Evolutionary conservation across 2,329 filamentous ascomycete genomes (phyloP).

Genomic region (Nothopassalora personata): DNA sequence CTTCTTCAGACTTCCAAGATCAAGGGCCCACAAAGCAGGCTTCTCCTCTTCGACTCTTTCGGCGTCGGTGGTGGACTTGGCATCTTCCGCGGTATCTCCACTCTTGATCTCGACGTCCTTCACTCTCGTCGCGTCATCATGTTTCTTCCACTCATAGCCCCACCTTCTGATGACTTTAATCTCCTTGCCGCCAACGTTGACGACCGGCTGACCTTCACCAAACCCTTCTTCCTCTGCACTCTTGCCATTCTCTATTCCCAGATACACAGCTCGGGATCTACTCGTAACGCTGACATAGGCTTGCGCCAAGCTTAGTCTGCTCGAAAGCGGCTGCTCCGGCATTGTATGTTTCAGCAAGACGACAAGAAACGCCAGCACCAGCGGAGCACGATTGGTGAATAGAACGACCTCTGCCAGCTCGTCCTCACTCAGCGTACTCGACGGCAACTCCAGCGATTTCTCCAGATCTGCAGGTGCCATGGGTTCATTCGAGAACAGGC

Average conservation of each 20-base stretch:
- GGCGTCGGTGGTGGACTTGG: background rate
- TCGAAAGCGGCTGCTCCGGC: constrained; percentile 80
- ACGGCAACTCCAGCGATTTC: constrained; percentile 55
- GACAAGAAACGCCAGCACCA: constrained; percentile 75
- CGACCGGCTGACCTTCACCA: constrained; percentile 68
- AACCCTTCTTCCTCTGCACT: constrained; percentile 66
- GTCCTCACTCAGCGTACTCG: constrained; percentile 51
- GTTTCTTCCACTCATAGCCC: constrained; percentile 59
- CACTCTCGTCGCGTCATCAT: constrained; percentile 14
- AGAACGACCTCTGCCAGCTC: constrained; percentile 55
- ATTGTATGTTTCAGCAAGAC: constrained; percentile 71
- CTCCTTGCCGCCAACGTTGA: constrained; percentile 68
- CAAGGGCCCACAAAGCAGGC: constrained; percentile 54
- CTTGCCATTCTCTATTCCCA: constrained; percentile 64
- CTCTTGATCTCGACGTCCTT: constrained; percentile 23
- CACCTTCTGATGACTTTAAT: constrained; percentile 71
- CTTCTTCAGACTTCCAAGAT: constrained; percentile 51
- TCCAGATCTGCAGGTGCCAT: constrained; percentile 55
- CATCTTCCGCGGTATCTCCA: background rate
- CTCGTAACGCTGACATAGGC: constrained; percentile 79
- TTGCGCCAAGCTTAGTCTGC: constrained; percentile 74
- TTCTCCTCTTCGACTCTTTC: constrained; percentile 29
- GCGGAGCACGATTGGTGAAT: constrained; percentile 72
- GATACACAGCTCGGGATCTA: constrained; percentile 65
- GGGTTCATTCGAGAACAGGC: constrained; percentile 27